Conservation (phyloP, 2,329 filamentous ascomycete genomes). For the Mariannaea elegans region DNA sequence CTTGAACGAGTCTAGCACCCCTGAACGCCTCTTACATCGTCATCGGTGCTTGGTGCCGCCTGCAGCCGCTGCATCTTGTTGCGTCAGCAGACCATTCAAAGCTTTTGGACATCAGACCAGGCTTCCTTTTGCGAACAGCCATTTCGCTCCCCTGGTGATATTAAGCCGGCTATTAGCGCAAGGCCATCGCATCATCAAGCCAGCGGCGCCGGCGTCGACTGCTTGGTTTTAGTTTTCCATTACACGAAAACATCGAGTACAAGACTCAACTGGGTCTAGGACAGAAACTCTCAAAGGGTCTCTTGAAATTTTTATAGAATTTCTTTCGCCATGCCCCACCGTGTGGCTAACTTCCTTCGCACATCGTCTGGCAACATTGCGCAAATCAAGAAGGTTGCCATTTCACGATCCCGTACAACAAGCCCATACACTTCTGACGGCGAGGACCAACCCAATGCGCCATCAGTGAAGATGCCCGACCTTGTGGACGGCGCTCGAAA, state of each 20-base stretch:
- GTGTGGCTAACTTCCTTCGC: conserved; percentile 66
- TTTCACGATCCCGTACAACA: conserved; percentile 42
- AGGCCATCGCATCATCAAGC: conserved; percentile 7
- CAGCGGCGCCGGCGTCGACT: conserved; percentile 22
- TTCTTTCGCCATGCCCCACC: conserved; percentile 60
- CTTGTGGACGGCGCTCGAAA: conserved; percentile 50
- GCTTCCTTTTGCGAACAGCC: not conserved
- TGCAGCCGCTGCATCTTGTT: conserved; percentile 12
- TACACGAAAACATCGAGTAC: conserved; percentile 6
- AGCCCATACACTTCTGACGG: conserved; percentile 49
- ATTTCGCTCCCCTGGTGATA: not conserved
- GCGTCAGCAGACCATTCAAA: conserved; percentile 13
- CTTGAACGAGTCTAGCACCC: conserved; percentile 12
- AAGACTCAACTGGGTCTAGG: not conserved
- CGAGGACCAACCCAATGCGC: conserved; percentile 42
- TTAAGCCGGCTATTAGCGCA: conserved; percentile 4
- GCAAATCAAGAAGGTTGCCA: conserved; percentile 55
- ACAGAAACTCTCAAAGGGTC: not conserved
- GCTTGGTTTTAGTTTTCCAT: conserved; percentile 7
- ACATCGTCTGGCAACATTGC: conserved; percentile 64
- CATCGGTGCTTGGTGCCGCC: conserved; percentile 11
- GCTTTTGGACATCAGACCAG: conserved; percentile 9
- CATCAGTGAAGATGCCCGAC: conserved; percentile 51
- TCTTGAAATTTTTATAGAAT: not conserved
- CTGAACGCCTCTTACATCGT: conserved; percentile 18